Base-by-base conservation (phyloP, 139 green algal species). In the Closterium sp. region DNA sequence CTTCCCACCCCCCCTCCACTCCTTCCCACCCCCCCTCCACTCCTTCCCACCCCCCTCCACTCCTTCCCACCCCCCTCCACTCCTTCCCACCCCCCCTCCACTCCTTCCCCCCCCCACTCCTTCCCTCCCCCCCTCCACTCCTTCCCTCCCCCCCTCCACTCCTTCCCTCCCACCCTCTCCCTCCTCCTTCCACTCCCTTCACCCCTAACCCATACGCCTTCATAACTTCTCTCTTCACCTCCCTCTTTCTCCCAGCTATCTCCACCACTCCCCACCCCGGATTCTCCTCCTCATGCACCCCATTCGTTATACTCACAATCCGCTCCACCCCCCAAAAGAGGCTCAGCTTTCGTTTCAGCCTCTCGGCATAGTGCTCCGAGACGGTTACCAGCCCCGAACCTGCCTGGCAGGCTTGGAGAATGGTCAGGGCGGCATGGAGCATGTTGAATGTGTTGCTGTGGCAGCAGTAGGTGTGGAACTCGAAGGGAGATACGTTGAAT, bases 371-470 rank as follows among this genome's bases (percentile, higher is more conserved):
- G 50, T 50, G 34, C 29, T 38, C 38, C 22, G 89, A 92, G 3
- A 92, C 89, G 19, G 45, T 45, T 13, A 88, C 50, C 24, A 92
- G 31, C 13, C 89, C 89, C 34, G 17, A 17, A 4, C 89, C 89
- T 13, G 19, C 24, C 85, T 92, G 89, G 22, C 31, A 38, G 22
- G 88, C 30, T 29, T 29, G 19, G 24, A 92, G 50, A 4, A 86
- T 28, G 22, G 31, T 34, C 24, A 92, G 31, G 50, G 29, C 34
- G 21, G 32, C 31, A 87, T 89, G 50, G 4, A 92, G 50, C 31
- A 86, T 50, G 89, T 89, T 92, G 50, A 92, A 92, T 24, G 89
- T 92, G 84, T 34, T 34, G 29, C 38, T 27, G 85, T 92, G 42
- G 22, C 88, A 45, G 89, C 32, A 88, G 50, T 88, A 38, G 21